Evolutionary conservation across 768 basidiomycete genomes (phyloP).

Genomic region (Psilocybe subaeruginosa): DNA sequence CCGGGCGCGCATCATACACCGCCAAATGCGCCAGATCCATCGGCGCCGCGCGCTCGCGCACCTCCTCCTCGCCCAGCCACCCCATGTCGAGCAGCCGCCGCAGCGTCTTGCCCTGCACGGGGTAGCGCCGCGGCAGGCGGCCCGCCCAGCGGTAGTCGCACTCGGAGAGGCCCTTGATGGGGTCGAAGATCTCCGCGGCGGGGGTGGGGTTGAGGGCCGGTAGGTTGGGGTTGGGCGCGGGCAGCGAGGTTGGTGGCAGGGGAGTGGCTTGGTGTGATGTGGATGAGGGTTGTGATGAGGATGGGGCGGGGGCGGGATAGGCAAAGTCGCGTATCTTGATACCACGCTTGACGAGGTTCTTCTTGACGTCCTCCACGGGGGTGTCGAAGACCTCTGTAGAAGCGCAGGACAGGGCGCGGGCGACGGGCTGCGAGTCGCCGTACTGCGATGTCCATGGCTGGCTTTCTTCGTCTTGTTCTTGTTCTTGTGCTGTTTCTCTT

Average conservation of each 20-base stretch:
- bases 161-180: conserved; percentile 37
- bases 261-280: neutral
- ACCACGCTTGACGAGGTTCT: conserved; percentile 26
- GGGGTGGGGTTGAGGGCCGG: neutral
- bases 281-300: conserved; percentile 2
- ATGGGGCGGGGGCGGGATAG: conserved; percentile 15
- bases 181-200: conserved; percentile 41
- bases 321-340: conserved; percentile 49
- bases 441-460: neutral
- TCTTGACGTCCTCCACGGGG: conserved; percentile 35
- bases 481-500: no score
- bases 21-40: conserved; percentile 39
- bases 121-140: conserved; percentile 26
- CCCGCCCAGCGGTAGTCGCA: conserved; percentile 38
- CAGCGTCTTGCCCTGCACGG: conserved; percentile 40
- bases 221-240: neutral
- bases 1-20: conserved; percentile 23
- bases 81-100: conserved; percentile 39
- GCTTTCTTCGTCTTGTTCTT: no score
- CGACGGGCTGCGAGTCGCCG: neutral
- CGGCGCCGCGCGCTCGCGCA: conserved; percentile 26
- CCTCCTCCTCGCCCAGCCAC: conserved; percentile 41
- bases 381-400: conserved; percentile 42
- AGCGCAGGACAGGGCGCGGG: conserved; percentile 29
- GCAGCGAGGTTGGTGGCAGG: neutral